These are phyloP conservation scores for Ophiostoma sp. DNA, from an alignment of 2,329 filamentous ascomycete species.

Conservation along the genomic window DNA sequence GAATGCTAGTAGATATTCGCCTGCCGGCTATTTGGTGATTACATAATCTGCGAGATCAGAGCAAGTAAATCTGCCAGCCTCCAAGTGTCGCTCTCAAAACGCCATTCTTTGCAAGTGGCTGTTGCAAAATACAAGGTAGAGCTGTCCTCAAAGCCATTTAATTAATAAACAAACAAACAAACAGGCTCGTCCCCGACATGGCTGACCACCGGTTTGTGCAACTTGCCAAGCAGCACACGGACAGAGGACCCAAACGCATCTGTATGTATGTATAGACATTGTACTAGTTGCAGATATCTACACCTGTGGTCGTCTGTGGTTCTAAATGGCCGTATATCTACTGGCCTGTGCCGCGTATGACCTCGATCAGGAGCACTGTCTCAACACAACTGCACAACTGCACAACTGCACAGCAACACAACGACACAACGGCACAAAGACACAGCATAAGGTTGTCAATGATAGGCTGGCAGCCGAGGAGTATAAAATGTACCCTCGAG, in stretches of 20 bases:
- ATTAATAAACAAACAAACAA: too few relatives aligned
- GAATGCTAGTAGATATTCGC: neutral
- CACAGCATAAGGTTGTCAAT: neutral
- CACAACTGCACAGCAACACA: neutral
- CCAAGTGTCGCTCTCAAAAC: too few relatives aligned
- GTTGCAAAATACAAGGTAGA: too few relatives aligned
- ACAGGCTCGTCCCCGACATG: neutral
- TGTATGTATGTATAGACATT: neutral
- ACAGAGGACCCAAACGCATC: neutral
- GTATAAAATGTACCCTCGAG: neutral
- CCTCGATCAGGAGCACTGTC: neutral
- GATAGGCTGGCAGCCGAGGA: conserved; percentile 7
- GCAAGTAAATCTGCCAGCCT: too few relatives aligned
- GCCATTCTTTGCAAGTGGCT: too few relatives aligned
- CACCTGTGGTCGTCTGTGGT: neutral
- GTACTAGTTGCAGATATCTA: too few relatives aligned
- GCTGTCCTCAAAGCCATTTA: too few relatives aligned
- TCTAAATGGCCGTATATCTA: neutral
- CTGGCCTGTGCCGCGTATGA: conserved; percentile 9
- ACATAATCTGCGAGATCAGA: too few relatives aligned
- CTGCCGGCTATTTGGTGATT: too few relatives aligned
- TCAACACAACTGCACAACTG: neutral
- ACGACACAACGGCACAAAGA: neutral
- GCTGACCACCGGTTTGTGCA: conserved; percentile 1
- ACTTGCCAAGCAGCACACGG: neutral